Percentiles rank a stretch among this genome's conserved stretches.
phyloP scores from a whole-genome alignment of 1,139 yeast species.

The Nadsonia starkeyi-henricii region DNA sequence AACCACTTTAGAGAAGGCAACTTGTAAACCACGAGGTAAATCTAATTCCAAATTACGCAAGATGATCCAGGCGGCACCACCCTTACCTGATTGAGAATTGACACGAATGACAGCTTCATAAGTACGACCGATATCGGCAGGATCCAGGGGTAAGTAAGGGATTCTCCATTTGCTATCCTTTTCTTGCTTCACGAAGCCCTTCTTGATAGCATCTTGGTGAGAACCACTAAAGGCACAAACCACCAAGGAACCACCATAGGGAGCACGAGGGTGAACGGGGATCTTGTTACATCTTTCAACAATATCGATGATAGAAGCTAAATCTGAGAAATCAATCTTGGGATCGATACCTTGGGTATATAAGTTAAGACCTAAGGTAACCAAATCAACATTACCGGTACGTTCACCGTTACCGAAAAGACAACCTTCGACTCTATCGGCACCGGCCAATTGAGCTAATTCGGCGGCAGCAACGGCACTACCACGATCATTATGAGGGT shows the following conservation, averaged over 20 bases:
- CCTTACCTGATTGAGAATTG: slow-evolving; percentile 96
- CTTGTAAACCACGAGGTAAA: slow-evolving; percentile 83
- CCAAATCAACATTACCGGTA: slow-evolving; percentile 94
- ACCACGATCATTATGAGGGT: slow-evolving; percentile 94
- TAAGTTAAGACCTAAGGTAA: slow-evolving; percentile 81
- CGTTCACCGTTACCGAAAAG: slow-evolving; percentile 96
- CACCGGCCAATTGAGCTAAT: slow-evolving; percentile 87
- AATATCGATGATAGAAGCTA: slow-evolving; percentile 65
- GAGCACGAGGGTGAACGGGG: slow-evolving; percentile 86
- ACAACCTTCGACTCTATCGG: slow-evolving; percentile 96
- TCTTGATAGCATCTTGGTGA: slow-evolving; percentile 96
- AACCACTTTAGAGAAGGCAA: slow-evolving; percentile 73
- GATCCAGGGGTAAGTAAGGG: slow-evolving; percentile 93
- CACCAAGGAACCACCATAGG: slow-evolving; percentile 92
- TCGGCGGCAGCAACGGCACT: slow-evolving; percentile 98
- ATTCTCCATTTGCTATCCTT: slow-evolving; percentile 45
- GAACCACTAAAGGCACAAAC: slow-evolving; percentile 95
- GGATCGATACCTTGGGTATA: slow-evolving; percentile 92
- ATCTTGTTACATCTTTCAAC: slow-evolving; percentile 92
- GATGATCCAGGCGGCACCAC: slow-evolving; percentile 97
- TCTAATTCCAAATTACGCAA: slow-evolving; percentile 79
- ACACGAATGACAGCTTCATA: slow-evolving; percentile 97
- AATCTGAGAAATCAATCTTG: slow-evolving; percentile 72
- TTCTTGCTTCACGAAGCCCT: slow-evolving; percentile 51
- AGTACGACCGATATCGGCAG: slow-evolving; percentile 88